Evolutionary conservation across 179 eudicot species (phyloP).

Genomic region (Pouteria campechiana): DNA sequence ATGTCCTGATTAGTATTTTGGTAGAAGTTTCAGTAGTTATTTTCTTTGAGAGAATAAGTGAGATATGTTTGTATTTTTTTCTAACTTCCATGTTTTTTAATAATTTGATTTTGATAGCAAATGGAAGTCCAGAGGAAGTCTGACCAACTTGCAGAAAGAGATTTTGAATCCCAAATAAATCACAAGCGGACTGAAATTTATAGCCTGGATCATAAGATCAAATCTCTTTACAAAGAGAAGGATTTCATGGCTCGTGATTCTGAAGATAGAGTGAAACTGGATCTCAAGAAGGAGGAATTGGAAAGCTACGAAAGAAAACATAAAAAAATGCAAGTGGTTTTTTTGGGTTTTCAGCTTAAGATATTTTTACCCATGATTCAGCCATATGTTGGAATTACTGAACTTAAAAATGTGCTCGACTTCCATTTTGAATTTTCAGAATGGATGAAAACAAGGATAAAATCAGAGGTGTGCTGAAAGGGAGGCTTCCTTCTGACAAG

Average conservation of each 20-base stretch:
- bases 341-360: slow-evolving; percentile 2
- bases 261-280: slow-evolving; percentile 56
- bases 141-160: slow-evolving; percentile 39
- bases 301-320: slow-evolving; percentile 53
- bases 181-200: slow-evolving; percentile 33
- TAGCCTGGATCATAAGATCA: slow-evolving; percentile 35
- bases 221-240: slow-evolving; percentile 45
- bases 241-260: slow-evolving; percentile 52
- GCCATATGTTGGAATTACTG: not conserved
- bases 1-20: slow-evolving; percentile 6
- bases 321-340: slow-evolving; percentile 60
- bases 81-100: not conserved
- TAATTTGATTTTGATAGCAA: slow-evolving; percentile 24
- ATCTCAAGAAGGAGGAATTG: slow-evolving; percentile 56
- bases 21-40: slow-evolving; percentile 1
- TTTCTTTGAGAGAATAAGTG: too few relatives aligned
- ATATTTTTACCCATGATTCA: not conserved
- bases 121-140: slow-evolving; percentile 54
- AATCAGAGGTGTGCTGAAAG: slow-evolving; percentile 75
- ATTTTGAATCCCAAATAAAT: slow-evolving; percentile 29
- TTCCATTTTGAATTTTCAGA: slow-evolving; percentile 35
- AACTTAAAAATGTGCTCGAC: slow-evolving; percentile 7
- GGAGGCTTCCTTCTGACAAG: slow-evolving; percentile 77
- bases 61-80: too few relatives aligned
- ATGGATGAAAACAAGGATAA: slow-evolving; percentile 70